Evolutionary conservation across 352 stramenopile species (phyloP).

Genomic region (Hyaloperonospora arabidopsidis): DNA sequence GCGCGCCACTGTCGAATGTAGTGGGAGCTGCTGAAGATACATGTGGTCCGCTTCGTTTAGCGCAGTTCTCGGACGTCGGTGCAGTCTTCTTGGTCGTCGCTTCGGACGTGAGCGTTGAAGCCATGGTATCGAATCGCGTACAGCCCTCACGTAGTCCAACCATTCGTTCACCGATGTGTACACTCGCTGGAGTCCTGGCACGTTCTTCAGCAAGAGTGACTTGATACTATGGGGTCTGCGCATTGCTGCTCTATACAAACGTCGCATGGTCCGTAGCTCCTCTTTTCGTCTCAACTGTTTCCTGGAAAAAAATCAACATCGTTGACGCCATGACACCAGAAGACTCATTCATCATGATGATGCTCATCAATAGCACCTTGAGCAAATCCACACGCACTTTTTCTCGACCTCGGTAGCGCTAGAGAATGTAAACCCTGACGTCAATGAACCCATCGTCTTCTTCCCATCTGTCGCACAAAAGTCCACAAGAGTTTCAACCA

Average conservation of each 20-base stretch:
- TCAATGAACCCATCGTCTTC: slow-evolving; percentile 14
- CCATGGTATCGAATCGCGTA: slow-evolving; percentile 14
- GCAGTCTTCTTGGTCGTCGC: slow-evolving; percentile 19
- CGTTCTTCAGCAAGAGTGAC: slow-evolving; percentile 29
- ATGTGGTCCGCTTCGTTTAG: slow-evolving; percentile 38
- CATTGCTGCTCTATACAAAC: slow-evolving; percentile 36
- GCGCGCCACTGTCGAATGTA: slow-evolving; percentile 11
- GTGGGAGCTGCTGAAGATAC: slow-evolving; percentile 36
- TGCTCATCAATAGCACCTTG: background rate
- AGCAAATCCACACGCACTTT: slow-evolving; percentile 15
- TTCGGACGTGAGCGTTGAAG: slow-evolving; percentile 15
- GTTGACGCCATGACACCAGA: too few species aligned
- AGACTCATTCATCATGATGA: too few species aligned
- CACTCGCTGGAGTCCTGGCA: slow-evolving; percentile 35
- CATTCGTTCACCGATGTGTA: slow-evolving; percentile 25
- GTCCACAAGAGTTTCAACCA: background rate
- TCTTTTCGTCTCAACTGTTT: slow-evolving; percentile 33
- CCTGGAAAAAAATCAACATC: slow-evolving; percentile 8
- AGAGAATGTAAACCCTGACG: slow-evolving; percentile 37
- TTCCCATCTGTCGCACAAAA: slow-evolving; percentile 13
- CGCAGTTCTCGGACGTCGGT: slow-evolving; percentile 30
- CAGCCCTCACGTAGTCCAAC: slow-evolving; percentile 22
- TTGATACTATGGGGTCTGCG: slow-evolving; percentile 34
- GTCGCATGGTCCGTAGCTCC: slow-evolving; percentile 40
- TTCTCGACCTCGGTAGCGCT: slow-evolving; percentile 27